Percentiles rank a stretch among this genome's conserved stretches.
Conservation (phyloP, 495 filamentous ascomycete species). For the Wilcoxina mikolae region DNA sequence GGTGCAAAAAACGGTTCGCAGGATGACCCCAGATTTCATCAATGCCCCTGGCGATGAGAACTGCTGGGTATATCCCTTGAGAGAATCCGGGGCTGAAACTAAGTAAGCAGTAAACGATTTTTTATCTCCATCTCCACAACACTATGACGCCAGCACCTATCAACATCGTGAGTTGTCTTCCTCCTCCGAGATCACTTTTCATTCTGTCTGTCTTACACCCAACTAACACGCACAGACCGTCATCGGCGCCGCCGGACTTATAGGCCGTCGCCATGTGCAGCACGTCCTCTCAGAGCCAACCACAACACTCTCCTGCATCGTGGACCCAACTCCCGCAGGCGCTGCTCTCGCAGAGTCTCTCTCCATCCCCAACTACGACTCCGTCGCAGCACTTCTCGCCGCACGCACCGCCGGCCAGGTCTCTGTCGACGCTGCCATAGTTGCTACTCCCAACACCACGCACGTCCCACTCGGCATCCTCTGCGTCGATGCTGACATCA, state of each 20-base stretch:
- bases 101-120: too few relatives aligned
- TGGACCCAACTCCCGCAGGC: constrained; percentile 32
- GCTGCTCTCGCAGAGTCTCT: constrained; percentile 23
- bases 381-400: constrained; percentile 34
- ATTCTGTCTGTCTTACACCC: not conserved
- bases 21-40: too few relatives aligned
- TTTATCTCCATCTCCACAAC: too few relatives aligned
- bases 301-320: constrained; percentile 37
- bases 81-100: too few relatives aligned
- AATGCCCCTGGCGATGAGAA: too few relatives aligned
- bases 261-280: constrained; percentile 43
- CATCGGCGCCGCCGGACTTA: constrained; percentile 40
- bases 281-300: constrained; percentile 36
- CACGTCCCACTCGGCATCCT: constrained; percentile 40
- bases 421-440: constrained; percentile 37
- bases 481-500: constrained; percentile 37
- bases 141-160: not conserved
- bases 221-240: constrained; percentile 28
- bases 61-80: too few relatives aligned
- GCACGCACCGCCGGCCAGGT: not conserved
- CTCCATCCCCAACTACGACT: constrained; percentile 28
- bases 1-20: too few relatives aligned
- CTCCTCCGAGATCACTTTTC: not conserved
- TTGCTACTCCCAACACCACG: constrained; percentile 46
- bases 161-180: not conserved